Base-by-base conservation (phyloP, 768 basidiomycete genomes). In the Russula abietina region DNA sequence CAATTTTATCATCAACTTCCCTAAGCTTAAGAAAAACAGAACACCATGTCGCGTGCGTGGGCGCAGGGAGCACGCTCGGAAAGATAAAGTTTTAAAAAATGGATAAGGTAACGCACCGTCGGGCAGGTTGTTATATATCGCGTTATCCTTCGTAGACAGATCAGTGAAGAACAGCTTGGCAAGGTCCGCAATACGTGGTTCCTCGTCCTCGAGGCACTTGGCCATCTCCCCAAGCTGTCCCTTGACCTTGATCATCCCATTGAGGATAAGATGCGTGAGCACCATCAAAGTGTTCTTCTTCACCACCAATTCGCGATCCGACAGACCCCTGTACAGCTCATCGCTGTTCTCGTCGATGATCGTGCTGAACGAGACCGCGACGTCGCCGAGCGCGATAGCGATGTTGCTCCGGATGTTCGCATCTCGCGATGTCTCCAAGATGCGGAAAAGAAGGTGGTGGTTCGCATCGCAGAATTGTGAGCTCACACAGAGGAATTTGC, bases 231-330 rank as follows among this genome's bases (percentile, higher is more conserved):
- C 97, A 8, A 99, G 80, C 72, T 99, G 96, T 1, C 97, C 97
- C 75, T 99, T 98, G 68, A 98, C 95, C 75, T 98, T 99, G 81
- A 99, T 91, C 97, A 98, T 98, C 2, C 96, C 96, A 69, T 98
- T 98, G 65, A 99, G 76, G 71, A 98, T 98, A 64, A 99, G 76
- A 73, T 98, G 93, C 12, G 94, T 96, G 60, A 98, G 80, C 33
- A 98, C 97, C 96, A 98, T 98, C 50, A 99, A 81, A 39, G 96
- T 97, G 75, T 98, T 98, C 81, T 98, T 98, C 85, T 98, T 99
- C 66, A 99, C 96, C 45, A 88, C 83, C 11, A 92, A 75, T 68
- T 96, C 84, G 45, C 77, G 78, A 73, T 99, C 97, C 12, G 91
- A 88, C 39, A 98, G 82, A 2, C 96, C 96, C 70, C 88, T 89